Evolutionary conservation across 2,329 filamentous ascomycete genomes (phyloP).

Genomic region (Pseudogymnoascus sp.): DNA sequence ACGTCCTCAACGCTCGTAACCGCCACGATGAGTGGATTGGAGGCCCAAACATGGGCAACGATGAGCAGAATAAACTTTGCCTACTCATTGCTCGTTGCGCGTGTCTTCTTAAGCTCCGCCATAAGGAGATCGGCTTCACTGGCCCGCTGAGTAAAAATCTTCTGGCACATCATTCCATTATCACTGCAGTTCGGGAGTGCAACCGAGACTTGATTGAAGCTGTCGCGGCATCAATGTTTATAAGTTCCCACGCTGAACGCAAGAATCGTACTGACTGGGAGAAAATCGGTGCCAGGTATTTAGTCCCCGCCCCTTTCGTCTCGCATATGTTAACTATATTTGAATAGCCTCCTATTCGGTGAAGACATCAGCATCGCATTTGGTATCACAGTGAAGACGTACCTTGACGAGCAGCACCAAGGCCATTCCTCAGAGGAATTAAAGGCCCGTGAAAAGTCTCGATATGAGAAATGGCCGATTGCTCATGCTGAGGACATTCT

Average conservation of each 20-base stretch:
- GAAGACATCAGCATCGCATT: constrained; percentile 65
- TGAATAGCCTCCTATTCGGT: constrained; percentile 53
- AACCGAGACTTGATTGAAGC: constrained; percentile 80
- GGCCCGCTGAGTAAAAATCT: constrained; percentile 87
- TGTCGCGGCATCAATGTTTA: constrained; percentile 67
- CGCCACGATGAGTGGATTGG: constrained; percentile 46
- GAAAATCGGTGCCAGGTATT: constrained; percentile 62
- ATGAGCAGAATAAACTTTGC: constrained; percentile 68
- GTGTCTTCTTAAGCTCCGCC: constrained; percentile 70
- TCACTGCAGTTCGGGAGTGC: constrained; percentile 67
- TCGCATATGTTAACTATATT: background rate
- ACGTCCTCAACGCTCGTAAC: constrained; percentile 64
- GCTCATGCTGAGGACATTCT: constrained; percentile 47
- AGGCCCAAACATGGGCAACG: constrained; percentile 46
- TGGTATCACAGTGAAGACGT: constrained; percentile 71
- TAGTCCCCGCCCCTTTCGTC: constrained; percentile 10
- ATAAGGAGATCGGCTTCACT: constrained; percentile 83
- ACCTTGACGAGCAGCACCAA: constrained; percentile 61
- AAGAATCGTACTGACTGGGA: constrained; percentile 47
- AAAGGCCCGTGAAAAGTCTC: constrained; percentile 37
- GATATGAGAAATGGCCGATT: constrained; percentile 39
- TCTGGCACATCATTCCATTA: constrained; percentile 75
- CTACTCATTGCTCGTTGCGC: constrained; percentile 80
- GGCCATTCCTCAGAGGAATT: constrained; percentile 44
- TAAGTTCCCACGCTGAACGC: constrained; percentile 69